Evolutionary conservation across 2,329 filamentous ascomycete species (phyloP), one percentile per base, ranked within the genome.

Genomic region (Penicillium decumbens): DNA sequence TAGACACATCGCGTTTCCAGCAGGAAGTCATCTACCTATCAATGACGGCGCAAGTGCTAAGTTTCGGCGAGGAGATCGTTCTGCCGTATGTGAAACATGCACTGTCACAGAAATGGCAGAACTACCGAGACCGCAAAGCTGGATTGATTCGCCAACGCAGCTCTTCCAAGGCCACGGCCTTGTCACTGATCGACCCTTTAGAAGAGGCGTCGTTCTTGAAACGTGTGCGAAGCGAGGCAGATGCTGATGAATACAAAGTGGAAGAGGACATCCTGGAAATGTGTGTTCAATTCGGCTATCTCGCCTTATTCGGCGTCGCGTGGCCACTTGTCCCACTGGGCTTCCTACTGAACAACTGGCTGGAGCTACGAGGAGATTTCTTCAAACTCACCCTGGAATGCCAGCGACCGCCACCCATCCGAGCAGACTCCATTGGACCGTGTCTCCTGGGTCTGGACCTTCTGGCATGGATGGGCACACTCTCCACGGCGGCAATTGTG

Each of bases 21-120:
- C 88, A 90, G 60, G 92, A 97, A 68, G 89, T 96, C 67, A 93
- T 96, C 55, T 97, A 95, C 73, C 93, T 95, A 55, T 95, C 92
- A 0, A 88, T 97, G 28, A 96, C 92, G 0, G 92, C 90, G 0
- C 92, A 96, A 65, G 80, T 96, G 32, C 85, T 98, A 60, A 93
- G 88, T 65, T 85, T 96, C 46, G 83, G 80, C 10, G 83, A 92
- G 53, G 93, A 98, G 68, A 81, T 90, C 4, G 75, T 96, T 30
- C 81, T 96, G 1, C 93, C 93, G 0, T 90, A 89, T 58, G 72
- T 89, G 44, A 96, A 95, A 71, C 85, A 88, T 53, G 83, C 83
- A 61, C 82, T 85, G 0, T 85, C 87, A 65, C 80, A 82, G 60
- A 92, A 91, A 63, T 89, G 89, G 63, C 61, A 63, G 9, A 53